These are phyloP conservation scores for Zygotorulaspora mrakii DNA, from an alignment of 1,139 yeast genomes.

Conservation along the genomic window DNA sequence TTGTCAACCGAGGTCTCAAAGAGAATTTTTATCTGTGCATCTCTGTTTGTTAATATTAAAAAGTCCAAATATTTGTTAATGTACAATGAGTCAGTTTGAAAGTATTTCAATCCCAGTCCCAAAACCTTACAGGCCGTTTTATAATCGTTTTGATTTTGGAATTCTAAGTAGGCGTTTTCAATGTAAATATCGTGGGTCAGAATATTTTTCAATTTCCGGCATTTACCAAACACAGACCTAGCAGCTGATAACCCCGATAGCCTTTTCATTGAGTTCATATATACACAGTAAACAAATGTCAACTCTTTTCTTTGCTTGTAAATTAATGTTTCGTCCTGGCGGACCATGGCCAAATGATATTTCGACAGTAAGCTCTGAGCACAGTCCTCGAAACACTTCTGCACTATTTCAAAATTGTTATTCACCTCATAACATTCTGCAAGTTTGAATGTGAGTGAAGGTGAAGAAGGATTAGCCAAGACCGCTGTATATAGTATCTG, in stretches of 20 bases:
- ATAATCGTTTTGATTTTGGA: slow-evolving; percentile 53
- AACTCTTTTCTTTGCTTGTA: slow-evolving; percentile 23
- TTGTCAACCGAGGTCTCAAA: slow-evolving; percentile 63
- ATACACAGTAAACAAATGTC: slow-evolving; percentile 44
- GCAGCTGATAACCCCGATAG: slow-evolving; percentile 69
- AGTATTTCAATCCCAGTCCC: slow-evolving; percentile 71
- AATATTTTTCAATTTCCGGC: slow-evolving; percentile 45
- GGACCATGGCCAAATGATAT: slow-evolving; percentile 34
- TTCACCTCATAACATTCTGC: slow-evolving; percentile 69
- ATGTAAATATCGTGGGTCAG: slow-evolving; percentile 74
- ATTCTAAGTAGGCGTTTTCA: slow-evolving; percentile 81
- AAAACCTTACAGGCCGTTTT: slow-evolving; percentile 74
- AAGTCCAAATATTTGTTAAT: slow-evolving; percentile 69
- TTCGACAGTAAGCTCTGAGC: slow-evolving; percentile 43
- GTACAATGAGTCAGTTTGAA: slow-evolving; percentile 54
- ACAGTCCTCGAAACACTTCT: slow-evolving; percentile 48
- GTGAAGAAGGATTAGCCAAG: slow-evolving; percentile 66
- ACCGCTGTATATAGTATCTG: slow-evolving; percentile 55
- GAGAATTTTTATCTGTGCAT: slow-evolving; percentile 74
- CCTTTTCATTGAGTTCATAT: slow-evolving; percentile 60
- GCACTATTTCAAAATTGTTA: slow-evolving; percentile 50
- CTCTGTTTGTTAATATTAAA: slow-evolving; percentile 67
- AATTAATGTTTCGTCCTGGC: slow-evolving; percentile 20
- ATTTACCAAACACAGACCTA: slow-evolving; percentile 60
- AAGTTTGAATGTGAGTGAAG: slow-evolving; percentile 60